Evolutionary conservation across 352 stramenopile genomes (phyloP).

Genomic region (Albugo laibachii): DNA sequence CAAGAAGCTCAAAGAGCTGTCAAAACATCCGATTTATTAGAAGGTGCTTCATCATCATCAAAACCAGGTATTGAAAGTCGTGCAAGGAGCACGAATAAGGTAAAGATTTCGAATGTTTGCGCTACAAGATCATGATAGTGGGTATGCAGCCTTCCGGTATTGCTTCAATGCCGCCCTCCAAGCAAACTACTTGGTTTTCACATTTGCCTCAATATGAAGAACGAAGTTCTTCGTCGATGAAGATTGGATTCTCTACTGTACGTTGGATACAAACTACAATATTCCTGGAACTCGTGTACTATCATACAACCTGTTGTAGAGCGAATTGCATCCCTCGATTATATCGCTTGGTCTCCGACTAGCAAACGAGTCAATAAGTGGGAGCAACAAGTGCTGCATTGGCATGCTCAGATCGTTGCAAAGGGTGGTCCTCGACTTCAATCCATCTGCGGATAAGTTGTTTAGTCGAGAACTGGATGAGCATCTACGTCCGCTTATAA

Average conservation of each 20-base stretch:
- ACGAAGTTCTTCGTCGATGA: constrained; percentile 51
- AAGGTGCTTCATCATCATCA: background rate
- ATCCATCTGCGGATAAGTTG: constrained; percentile 48
- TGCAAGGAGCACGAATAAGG: constrained; percentile 3
- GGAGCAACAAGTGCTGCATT: constrained; percentile 82
- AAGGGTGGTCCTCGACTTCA: constrained; percentile 82
- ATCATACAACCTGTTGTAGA: constrained; percentile 5
- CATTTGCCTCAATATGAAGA: constrained; percentile 72
- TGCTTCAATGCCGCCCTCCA: constrained; percentile 52
- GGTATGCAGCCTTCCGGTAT: constrained; percentile 30
- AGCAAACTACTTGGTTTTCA: constrained; percentile 67
- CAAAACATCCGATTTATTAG: constrained; percentile 17
- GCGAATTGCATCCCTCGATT: constrained; percentile 78
- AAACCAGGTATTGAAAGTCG: background rate
- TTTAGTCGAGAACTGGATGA: constrained; percentile 76
- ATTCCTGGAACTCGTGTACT: background rate
- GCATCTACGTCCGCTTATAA: constrained; percentile 82
- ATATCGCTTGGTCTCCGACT: constrained; percentile 84
- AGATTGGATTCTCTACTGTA: constrained; percentile 35
- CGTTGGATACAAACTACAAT: constrained; percentile 2
- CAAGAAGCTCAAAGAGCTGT: constrained; percentile 80
- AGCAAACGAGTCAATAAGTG: constrained; percentile 73
- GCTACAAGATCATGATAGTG: constrained; percentile 8
- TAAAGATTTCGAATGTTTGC: constrained; percentile 22
- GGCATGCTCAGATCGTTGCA: constrained; percentile 88